Evolutionary conservation across 371 early-diverging fungal genomes (phyloP).

Genomic region (Batkoa obscura): DNA sequence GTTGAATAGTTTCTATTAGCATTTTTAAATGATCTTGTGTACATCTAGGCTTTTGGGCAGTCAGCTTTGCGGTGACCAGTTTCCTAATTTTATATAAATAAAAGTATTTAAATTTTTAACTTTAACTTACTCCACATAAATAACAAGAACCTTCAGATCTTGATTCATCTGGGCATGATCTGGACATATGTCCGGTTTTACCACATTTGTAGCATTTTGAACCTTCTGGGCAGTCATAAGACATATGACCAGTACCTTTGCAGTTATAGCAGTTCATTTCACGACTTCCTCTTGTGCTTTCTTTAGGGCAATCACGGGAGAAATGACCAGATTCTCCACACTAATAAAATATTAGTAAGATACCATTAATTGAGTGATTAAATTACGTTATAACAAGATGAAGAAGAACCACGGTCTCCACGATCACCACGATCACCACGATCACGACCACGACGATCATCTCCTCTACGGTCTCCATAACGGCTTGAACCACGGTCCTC

Average conservation of each 20-base stretch:
- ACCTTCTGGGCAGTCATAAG: conserved; percentile 23
- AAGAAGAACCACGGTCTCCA: too few relatives aligned
- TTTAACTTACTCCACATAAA: conserved; percentile 7
- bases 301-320: conserved; percentile 34
- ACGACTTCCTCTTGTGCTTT: conserved; percentile 11
- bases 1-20: too few relatives aligned
- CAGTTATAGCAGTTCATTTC: conserved; percentile 45
- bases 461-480: not conserved
- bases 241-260: conserved; percentile 21
- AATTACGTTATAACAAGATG: conserved; percentile 11
- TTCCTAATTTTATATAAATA: too few relatives aligned
- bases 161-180: conserved; percentile 21
- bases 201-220: conserved; percentile 8
- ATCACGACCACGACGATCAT: conserved; percentile 1
- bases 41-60: too few relatives aligned
- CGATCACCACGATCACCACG: too few relatives aligned
- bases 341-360: not conserved
- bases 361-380: not conserved
- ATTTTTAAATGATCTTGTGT: too few relatives aligned
- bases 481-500: not conserved
- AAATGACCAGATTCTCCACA: conserved; percentile 24
- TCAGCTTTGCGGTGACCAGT: too few relatives aligned
- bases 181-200: conserved; percentile 22
- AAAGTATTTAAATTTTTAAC: too few relatives aligned
- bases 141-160: too few relatives aligned